Evolutionary conservation across 2,329 filamentous ascomycete genomes (phyloP).

Genomic region (Dryadomyces quercivorus): DNA sequence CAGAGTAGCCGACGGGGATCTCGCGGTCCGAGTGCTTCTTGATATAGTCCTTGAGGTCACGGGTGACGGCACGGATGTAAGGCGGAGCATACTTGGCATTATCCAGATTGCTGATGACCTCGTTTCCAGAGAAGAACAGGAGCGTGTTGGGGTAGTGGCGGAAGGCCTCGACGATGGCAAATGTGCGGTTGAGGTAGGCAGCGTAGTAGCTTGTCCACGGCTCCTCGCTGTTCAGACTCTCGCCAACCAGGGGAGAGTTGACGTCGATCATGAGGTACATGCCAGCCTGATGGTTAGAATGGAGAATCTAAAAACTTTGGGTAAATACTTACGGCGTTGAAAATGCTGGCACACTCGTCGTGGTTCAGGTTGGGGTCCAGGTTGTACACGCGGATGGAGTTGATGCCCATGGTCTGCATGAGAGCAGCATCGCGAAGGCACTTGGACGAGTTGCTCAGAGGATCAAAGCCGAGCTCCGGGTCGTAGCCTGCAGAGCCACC

Average conservation of each 20-base stretch:
- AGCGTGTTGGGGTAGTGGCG: slow-evolving; percentile 54
- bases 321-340: slow-evolving; percentile 38
- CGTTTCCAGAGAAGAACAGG: slow-evolving; percentile 69
- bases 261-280: slow-evolving; percentile 61
- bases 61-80: slow-evolving; percentile 64
- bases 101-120: slow-evolving; percentile 57
- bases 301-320: too few species aligned
- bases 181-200: slow-evolving; percentile 52
- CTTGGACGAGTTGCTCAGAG: slow-evolving; percentile 43
- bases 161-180: slow-evolving; percentile 55
- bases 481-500: slow-evolving; percentile 53
- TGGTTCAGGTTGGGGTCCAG: slow-evolving; percentile 53
- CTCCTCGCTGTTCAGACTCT: slow-evolving; percentile 40
- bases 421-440: slow-evolving; percentile 54
- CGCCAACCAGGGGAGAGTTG: slow-evolving; percentile 49
- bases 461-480: slow-evolving; percentile 39
- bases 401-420: slow-evolving; percentile 52
- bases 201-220: slow-evolving; percentile 46
- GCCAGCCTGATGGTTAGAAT: slow-evolving; percentile 31
- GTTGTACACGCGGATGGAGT: slow-evolving; percentile 60
- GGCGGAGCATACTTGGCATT: slow-evolving; percentile 50
- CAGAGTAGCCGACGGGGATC: slow-evolving; percentile 71
- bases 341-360: slow-evolving; percentile 54
- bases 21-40: slow-evolving; percentile 53
- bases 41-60: slow-evolving; percentile 73